Percentiles rank a stretch among this genome's conserved stretches.
These are phyloP conservation scores for Funneliformis geosporum DNA, from an alignment of 192 early-diverging fungal species.

Conservation along the genomic window DNA sequence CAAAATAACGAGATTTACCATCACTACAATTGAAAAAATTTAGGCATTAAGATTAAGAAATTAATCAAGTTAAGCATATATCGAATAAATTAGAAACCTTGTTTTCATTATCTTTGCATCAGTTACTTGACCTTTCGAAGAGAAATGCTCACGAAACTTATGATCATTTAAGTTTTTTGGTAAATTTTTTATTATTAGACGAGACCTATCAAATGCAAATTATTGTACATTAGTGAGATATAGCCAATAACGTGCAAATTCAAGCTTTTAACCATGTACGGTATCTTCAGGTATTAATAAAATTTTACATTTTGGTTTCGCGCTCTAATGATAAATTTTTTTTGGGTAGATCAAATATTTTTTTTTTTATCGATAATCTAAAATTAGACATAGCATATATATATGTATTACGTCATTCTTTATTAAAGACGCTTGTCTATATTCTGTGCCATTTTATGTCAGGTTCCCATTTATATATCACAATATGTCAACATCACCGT, in stretches of 20 bases:
- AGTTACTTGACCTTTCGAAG: slow-evolving; percentile 80
- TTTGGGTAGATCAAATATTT: background rate
- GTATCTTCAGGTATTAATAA: background rate
- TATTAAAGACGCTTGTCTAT: too few species aligned
- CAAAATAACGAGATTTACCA: slow-evolving; percentile 83
- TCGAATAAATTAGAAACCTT: slow-evolving; percentile 43
- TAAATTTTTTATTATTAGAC: slow-evolving; percentile 96
- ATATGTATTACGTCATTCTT: too few species aligned
- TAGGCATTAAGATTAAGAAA: background rate
- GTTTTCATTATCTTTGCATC: slow-evolving; percentile 89
- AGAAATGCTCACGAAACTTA: slow-evolving; percentile 87
- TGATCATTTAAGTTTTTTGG: slow-evolving; percentile 86
- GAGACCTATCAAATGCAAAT: slow-evolving; percentile 39
- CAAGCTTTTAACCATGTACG: too few species aligned
- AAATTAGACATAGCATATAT: too few species aligned
- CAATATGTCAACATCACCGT: too few species aligned
- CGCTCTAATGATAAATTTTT: background rate
- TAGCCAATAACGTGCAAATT: background rate
- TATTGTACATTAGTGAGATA: background rate
- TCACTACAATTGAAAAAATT: slow-evolving; percentile 48
- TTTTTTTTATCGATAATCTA: background rate
- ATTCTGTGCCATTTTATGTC: too few species aligned
- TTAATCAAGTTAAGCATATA: background rate
- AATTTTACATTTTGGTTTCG: background rate
- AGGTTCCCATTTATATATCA: too few species aligned